Conservation (phyloP, 192 early-diverging fungal genomes). For the Borealophlyctis nickersoniae region DNA sequence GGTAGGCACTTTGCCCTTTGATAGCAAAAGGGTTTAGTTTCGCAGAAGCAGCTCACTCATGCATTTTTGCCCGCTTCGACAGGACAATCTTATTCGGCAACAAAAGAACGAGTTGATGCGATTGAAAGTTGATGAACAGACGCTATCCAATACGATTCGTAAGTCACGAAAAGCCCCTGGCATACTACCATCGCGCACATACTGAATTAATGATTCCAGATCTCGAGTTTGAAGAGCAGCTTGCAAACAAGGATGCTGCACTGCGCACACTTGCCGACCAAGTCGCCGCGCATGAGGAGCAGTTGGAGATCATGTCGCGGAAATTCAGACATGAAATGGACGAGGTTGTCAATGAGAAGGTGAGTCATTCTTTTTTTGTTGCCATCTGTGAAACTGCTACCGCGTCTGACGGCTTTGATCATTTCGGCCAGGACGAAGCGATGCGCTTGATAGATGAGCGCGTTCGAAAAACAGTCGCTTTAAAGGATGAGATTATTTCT, state of each 20-base stretch:
- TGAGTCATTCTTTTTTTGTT: conserved; percentile 15
- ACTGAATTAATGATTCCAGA: conserved; percentile 7
- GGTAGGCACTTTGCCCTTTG: conserved; percentile 15
- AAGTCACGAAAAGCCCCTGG: conserved; percentile 1
- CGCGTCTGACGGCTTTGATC: background rate
- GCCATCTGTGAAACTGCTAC: background rate
- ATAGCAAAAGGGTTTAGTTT: no score
- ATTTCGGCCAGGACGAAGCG: conserved; percentile 35
- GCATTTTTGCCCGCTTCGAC: conserved; percentile 7
- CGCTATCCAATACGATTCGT: conserved; percentile 33
- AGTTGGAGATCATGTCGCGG: conserved; percentile 19
- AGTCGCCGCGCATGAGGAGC: conserved; percentile 14
- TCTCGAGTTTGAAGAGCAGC: conserved; percentile 30
- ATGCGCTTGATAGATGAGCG: conserved; percentile 42
- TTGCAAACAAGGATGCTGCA: conserved; percentile 23
- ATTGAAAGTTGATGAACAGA: conserved; percentile 44
- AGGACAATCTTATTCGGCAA: conserved; percentile 38
- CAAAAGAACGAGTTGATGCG: conserved; percentile 47
- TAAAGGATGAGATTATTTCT: conserved; percentile 45
- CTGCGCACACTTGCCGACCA: conserved; percentile 26
- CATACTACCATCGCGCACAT: conserved; percentile 1
- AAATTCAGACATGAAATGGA: conserved; percentile 27
- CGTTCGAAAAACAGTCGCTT: conserved; percentile 33
- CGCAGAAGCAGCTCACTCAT: conserved; percentile 2
- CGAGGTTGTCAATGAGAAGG: conserved; percentile 44